Evolutionary conservation across 495 filamentous ascomycete species (phyloP).

Genomic region (Penicillium cosmopolitanum): DNA sequence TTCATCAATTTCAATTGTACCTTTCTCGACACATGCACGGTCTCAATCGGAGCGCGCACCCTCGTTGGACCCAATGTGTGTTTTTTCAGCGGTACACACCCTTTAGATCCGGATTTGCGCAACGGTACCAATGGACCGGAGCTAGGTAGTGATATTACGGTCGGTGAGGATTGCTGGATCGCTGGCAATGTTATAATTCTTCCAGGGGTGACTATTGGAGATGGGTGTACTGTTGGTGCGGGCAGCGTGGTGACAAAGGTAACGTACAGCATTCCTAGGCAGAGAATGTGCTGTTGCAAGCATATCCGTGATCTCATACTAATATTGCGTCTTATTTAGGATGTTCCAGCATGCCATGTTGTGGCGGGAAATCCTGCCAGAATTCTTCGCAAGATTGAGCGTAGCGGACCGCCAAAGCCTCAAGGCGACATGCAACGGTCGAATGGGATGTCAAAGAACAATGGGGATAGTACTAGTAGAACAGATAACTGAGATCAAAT

Average conservation of each 20-base stretch:
- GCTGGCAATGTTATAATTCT: conserved; percentile 76
- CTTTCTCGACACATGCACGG: conserved; percentile 76
- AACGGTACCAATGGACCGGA: conserved; percentile 79
- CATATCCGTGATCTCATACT: background rate
- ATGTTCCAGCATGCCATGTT: conserved; percentile 65
- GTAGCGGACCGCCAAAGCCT: background rate
- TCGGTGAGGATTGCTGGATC: conserved; percentile 90
- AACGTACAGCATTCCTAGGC: conserved; percentile 26
- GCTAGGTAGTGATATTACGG: conserved; percentile 69
- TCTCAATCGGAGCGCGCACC: conserved; percentile 78
- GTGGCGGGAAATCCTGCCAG: conserved; percentile 70
- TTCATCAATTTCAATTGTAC: conserved; percentile 79
- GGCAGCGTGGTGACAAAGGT: conserved; percentile 91
- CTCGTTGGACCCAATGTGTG: conserved; percentile 77
- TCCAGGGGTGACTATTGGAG: conserved; percentile 83
- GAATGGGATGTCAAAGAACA: background rate
- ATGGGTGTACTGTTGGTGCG: conserved; percentile 75
- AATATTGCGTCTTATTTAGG: conserved; percentile 31
- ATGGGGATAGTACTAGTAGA: too few relatives aligned
- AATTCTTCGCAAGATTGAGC: conserved; percentile 46
- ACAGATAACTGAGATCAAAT: background rate
- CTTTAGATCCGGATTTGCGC: conserved; percentile 70
- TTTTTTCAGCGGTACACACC: conserved; percentile 75
- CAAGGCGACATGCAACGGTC: background rate
- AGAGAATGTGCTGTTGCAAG: background rate